These are phyloP conservation scores for Dictyostelium purpureum DNA, from an alignment of 78 protist species.

Conservation along the genomic window DNA sequence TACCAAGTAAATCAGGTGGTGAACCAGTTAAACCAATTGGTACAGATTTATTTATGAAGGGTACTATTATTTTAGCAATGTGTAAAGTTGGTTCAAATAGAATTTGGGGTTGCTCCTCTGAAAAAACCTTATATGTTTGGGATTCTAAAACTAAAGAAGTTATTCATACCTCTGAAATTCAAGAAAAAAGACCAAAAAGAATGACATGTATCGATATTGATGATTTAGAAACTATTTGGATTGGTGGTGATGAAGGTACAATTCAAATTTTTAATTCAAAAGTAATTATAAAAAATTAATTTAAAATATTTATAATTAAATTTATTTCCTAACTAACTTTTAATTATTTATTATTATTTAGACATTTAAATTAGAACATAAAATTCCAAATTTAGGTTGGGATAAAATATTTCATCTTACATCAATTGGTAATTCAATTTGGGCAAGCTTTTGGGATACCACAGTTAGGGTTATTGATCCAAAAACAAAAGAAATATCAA, in stretches of 20 bases:
- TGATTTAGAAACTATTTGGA: conserved; percentile 58
- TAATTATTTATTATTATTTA: neutral
- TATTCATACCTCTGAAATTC: conserved; percentile 14
- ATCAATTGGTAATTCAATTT: conserved; percentile 19
- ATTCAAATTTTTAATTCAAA: conserved; percentile 57
- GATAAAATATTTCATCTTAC: conserved; percentile 37
- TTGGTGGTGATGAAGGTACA: conserved; percentile 76
- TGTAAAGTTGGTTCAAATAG: conserved; percentile 40
- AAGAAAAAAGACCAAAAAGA: conserved; percentile 58
- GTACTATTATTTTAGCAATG: conserved; percentile 20
- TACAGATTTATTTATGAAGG: conserved; percentile 34
- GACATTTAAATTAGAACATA: conserved; percentile 41
- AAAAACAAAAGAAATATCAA: conserved; percentile 29
- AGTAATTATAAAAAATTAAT: neutral
- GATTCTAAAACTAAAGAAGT: conserved; percentile 59
- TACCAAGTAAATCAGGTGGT: neutral
- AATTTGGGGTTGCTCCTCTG: conserved; percentile 61
- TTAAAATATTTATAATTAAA: neutral
- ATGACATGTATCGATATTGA: conserved; percentile 35
- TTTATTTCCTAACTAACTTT: neutral
- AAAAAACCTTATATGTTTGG: conserved; percentile 17
- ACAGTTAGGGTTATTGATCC: conserved; percentile 48
- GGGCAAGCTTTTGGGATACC: conserved; percentile 55
- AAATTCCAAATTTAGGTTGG: conserved; percentile 50
- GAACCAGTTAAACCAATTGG: conserved; percentile 11